Evolutionary conservation across 768 basidiomycete species (phyloP), one percentile per base, ranked within the genome.

Genomic region (Dioszegia aurantiaca): DNA sequence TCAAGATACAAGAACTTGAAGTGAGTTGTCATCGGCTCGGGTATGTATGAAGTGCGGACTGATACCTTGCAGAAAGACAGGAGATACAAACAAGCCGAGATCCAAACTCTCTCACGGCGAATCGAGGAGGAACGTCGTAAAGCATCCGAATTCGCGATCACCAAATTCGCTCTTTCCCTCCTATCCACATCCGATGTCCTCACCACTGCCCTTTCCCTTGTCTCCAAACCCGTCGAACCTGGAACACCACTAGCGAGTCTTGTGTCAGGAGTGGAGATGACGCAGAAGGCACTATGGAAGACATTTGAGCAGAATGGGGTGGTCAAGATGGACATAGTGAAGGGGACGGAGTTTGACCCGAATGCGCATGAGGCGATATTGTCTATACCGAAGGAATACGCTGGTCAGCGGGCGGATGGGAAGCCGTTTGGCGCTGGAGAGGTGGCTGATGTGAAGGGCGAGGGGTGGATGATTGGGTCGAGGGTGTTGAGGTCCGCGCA

Each of bases 351-450:
- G 64, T 99, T 99, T 69, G 92, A 99, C 78, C 94, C 95, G 16
- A 97, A 97, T 78, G 79, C 80, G 30, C 94, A 98, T 70, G 95
- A 99, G 78, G 95, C 95, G 11, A 81, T 95, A 26, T 98, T 90
- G 79, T 90, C 93, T 79, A 89, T 84, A 24, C 91, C 93, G 21
- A 69, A 69, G 30, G 69, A 67, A 40, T 59, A 57, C 24, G 82
- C 92, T 63, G 87, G 90, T 1, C 88, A 83, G 14, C 90, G 89
- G 79, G 86, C 87, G 74, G 65, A 67, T n/a, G 67, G 65, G n/a
- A 45, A 44, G 26, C 49, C 58, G 24, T 66, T 61, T 49, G 67
- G 59, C 6, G 85, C 90, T 0, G 94, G 94, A 14, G 87, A 87
- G 2, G 87, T 98, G 31, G 82, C 95, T 44, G 89, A 94, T 73